Percentiles rank a stretch among this genome's conserved stretches.
phyloP scores from a whole-genome alignment of 805 yeast species.

The Metschnikowia bowlesiae region DNA sequence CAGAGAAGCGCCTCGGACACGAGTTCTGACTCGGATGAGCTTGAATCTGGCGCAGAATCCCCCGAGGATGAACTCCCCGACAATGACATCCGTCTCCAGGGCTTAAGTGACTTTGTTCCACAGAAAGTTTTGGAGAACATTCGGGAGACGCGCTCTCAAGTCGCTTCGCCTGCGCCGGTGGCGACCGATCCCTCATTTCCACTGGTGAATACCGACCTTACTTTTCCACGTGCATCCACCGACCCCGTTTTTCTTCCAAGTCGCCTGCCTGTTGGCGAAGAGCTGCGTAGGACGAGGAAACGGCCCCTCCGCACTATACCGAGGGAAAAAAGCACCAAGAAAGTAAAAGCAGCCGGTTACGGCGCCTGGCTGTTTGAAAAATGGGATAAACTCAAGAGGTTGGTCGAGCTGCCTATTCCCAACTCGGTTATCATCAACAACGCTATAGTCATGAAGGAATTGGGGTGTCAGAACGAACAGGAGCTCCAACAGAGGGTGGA shows the following conservation, averaged over 20 bases:
- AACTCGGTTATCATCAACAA: constrained; percentile 28
- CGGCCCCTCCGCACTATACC: not conserved
- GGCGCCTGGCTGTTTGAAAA: constrained; percentile 25
- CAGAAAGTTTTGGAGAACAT: not conserved
- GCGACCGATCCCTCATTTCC: not conserved
- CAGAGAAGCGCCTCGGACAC: not conserved
- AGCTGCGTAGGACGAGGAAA: not conserved
- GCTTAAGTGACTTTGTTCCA: constrained; percentile 1
- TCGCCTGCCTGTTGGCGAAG: not conserved
- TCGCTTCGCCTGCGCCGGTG: not conserved
- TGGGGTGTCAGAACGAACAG: constrained; percentile 23
- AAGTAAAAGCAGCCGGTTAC: constrained; percentile 4
- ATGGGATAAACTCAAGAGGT: constrained; percentile 30
- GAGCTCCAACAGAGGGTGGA: constrained; percentile 30
- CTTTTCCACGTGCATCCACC: no score
- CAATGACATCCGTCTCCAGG: not conserved
- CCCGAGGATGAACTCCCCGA: not conserved
- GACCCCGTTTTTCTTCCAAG: not conserved
- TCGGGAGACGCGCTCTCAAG: not conserved
- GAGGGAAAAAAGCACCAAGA: constrained; percentile 18
- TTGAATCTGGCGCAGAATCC: not conserved
- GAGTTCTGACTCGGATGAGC: not conserved
- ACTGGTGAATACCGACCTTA: no score
- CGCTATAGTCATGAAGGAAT: constrained; percentile 19
- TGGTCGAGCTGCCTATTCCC: constrained; percentile 27